Conservation (phyloP, 2,329 filamentous ascomycete species). For the Acarospora socialis region DNA sequence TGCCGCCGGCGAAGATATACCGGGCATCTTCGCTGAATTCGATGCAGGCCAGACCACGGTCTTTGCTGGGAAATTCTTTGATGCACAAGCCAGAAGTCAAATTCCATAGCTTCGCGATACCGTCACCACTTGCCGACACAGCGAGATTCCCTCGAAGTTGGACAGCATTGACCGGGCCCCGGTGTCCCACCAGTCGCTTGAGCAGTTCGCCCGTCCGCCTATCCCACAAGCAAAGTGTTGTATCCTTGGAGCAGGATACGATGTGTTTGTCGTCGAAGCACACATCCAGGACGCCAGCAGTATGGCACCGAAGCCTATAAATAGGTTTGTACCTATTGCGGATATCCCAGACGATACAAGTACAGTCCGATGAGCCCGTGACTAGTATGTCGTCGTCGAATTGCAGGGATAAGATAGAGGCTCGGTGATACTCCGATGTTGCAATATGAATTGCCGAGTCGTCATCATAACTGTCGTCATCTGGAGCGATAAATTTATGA, state of each 20-base stretch:
- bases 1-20: conserved; percentile 84
- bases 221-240: conserved; percentile 88
- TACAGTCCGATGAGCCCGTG: conserved; percentile 84
- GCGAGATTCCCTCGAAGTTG: conserved; percentile 87
- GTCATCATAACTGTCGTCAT: conserved; percentile 37
- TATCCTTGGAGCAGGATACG: conserved; percentile 93
- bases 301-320: conserved; percentile 62
- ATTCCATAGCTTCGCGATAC: conserved; percentile 89
- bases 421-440: conserved; percentile 59
- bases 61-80: conserved; percentile 79
- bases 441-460: conserved; percentile 40
- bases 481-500: conserved; percentile 36
- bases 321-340: conserved; percentile 65
- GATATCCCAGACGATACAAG: conserved; percentile 83
- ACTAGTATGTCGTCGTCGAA: conserved; percentile 89
- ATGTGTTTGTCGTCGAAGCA: conserved; percentile 88
- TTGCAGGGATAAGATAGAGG: conserved; percentile 86
- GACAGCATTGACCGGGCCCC: conserved; percentile 88
- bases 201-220: conserved; percentile 61
- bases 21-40: conserved; percentile 94
- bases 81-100: conserved; percentile 76
- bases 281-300: conserved; percentile 80
- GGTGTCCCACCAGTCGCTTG: conserved; percentile 69
- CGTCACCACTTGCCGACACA: conserved; percentile 87
- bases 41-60: conserved; percentile 85